Base-by-base conservation (phyloP, 2,329 filamentous ascomycete genomes). In the Nigrograna mackinnonii region DNA sequence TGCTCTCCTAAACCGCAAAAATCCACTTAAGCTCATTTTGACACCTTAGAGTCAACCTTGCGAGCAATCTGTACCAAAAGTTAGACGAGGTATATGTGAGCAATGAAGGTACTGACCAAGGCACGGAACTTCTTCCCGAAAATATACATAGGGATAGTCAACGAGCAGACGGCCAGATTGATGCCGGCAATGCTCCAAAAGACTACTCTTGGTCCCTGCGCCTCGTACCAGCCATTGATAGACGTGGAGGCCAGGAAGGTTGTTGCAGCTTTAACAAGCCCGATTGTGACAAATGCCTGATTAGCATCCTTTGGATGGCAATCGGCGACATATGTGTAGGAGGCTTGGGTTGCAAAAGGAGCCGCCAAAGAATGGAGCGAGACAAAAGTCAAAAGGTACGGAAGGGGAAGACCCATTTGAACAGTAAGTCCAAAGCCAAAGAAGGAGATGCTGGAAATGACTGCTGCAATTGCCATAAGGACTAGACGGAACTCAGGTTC, bases 401-500 rank as follows among this genome's bases (percentile, higher is more conserved):
- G 52, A 2, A 69, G 35, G 0, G 59, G 57, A 13, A 50, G 50
- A 1, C 58, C 57, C 5, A 54, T 50, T 2, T 66, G 58, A 0
- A 64, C 64, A 5, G 59, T 66, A 40, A 69, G 59, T 17, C 60
- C 71, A 34, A 73, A 74, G 7, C 71, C 70, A 1, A 73, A 50
- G 41, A 73, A 73, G 0, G 69, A 70, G 2, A 66, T 57, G 0
- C 70, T 68, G 0, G 61, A 57, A 5, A 66, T 54, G 6, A 63
- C 51, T 2, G 57, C 53, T 2, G 62, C 62, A 6, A 64, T 52
- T 4, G 64, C 46, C 62, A 66, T 67, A 22, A 67, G 58, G 2
- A 50, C 51, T 13, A 67, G 60, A 30, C 91, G 84, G 66, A 95
- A 96, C 62, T 96, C 92, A 2, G 92, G 91, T 68, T 96, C 92